Evolutionary conservation across 1,284 basidiomycete genomes (phyloP).

Genomic region (Blastosporella zonata): DNA sequence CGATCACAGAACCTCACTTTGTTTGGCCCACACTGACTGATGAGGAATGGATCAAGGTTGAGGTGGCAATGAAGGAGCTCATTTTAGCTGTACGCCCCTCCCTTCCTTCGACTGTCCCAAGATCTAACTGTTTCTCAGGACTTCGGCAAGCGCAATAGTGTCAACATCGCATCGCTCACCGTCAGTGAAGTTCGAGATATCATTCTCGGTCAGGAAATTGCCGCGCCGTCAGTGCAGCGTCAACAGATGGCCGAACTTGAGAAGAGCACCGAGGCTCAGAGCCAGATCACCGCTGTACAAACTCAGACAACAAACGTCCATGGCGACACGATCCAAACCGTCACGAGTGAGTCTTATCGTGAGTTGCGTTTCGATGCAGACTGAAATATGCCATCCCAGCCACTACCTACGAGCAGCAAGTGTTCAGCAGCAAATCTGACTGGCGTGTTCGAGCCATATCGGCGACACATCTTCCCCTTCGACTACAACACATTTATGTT

Average conservation of each 20-base stretch:
- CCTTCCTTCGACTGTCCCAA: not conserved
- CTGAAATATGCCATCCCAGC: constrained; percentile 39
- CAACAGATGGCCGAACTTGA: constrained; percentile 99
- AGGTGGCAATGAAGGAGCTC: constrained; percentile 94
- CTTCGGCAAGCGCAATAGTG: constrained; percentile 98
- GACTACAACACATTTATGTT: constrained; percentile 97
- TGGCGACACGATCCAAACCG: constrained; percentile 94
- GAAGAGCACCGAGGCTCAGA: constrained; percentile 91
- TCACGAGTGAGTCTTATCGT: constrained; percentile 68
- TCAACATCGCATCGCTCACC: constrained; percentile 97
- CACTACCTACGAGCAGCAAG: constrained; percentile 96
- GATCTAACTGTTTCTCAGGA: constrained; percentile 48
- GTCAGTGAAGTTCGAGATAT: constrained; percentile 96
- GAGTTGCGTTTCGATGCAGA: constrained; percentile 13
- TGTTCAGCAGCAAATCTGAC: constrained; percentile 98
- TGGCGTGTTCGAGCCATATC: constrained; percentile 98
- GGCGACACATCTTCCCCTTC: constrained; percentile 93
- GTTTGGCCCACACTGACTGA: constrained; percentile 96
- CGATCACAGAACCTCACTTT: constrained; percentile 96
- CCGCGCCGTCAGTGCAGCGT: constrained; percentile 87
- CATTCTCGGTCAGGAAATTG: constrained; percentile 96
- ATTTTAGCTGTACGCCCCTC: constrained; percentile 68
- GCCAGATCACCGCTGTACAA: constrained; percentile 95
- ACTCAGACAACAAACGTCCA: constrained; percentile 98
- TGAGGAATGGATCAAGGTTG: constrained; percentile 99